Conservation (phyloP, 73 alveolate genomes). For the Paramecium primaurelia region DNA sequence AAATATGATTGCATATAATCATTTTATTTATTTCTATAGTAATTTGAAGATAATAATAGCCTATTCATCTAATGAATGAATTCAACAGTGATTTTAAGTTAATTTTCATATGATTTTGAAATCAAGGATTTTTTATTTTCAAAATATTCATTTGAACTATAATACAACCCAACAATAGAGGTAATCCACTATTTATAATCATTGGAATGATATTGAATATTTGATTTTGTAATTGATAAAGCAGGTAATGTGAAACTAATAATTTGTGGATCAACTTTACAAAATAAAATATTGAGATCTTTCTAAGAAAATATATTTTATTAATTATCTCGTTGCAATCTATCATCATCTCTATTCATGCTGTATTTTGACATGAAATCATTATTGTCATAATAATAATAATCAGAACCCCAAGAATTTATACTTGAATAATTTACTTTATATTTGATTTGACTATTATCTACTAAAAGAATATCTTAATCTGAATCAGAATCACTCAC, state of each 20-base stretch:
- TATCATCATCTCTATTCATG: not conserved
- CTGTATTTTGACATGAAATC: not conserved
- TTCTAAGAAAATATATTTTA: not conserved
- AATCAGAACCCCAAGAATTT: not conserved
- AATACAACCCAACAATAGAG: not conserved
- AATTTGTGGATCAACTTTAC: not conserved
- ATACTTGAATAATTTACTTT: not conserved
- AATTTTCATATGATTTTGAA: not conserved
- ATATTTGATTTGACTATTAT: not conserved
- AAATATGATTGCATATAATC: not conserved
- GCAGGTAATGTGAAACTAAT: not conserved
- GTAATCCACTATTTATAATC: conserved; percentile 17
- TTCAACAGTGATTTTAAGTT: conserved; percentile 7
- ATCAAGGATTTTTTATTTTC: not conserved
- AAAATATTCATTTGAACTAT: not conserved
- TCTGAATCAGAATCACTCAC: conserved; percentile 35
- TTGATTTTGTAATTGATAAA: not conserved
- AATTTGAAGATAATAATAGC: not conserved
- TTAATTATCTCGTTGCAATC: not conserved
- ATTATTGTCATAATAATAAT: not conserved
- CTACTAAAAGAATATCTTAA: not conserved
- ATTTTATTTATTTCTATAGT: not conserved
- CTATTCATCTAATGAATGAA: not conserved
- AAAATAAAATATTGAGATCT: not conserved
- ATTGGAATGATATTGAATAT: not conserved